A percentile compares a stretch with the other conserved stretches of the same genome.
These are phyloP conservation scores for Phaffia australis DNA, from an alignment of 768 basidiomycete species.

Conservation along the genomic window DNA sequence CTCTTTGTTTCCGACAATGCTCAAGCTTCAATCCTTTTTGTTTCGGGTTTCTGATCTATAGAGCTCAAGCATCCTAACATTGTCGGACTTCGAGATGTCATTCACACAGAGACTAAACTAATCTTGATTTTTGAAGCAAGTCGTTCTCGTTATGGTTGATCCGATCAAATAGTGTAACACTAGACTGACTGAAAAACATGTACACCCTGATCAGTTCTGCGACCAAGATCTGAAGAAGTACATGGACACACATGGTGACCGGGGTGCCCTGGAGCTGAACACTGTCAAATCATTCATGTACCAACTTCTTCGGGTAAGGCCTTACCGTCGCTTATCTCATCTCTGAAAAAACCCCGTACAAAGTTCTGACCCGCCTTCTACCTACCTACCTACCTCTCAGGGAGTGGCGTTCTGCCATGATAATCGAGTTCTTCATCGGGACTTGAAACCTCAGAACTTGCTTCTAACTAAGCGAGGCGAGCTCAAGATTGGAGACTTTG, in stretches of 20 bases:
- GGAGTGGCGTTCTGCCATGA: slow-evolving; percentile 98
- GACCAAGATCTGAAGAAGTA: slow-evolving; percentile 98
- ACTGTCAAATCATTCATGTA: slow-evolving; percentile 95
- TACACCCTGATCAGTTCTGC: slow-evolving; percentile 48
- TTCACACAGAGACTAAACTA: slow-evolving; percentile 95
- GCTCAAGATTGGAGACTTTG: slow-evolving; percentile 94
- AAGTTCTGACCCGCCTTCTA: background rate
- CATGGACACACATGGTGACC: slow-evolving; percentile 96
- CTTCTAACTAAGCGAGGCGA: slow-evolving; percentile 96
- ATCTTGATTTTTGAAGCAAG: slow-evolving; percentile 82
- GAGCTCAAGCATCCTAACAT: slow-evolving; percentile 99
- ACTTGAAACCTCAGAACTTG: slow-evolving; percentile 95
- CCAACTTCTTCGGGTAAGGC: slow-evolving; percentile 53
- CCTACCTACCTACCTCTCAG: slow-evolving; percentile 40
- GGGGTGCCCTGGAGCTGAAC: slow-evolving; percentile 55
- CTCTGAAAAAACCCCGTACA: background rate
- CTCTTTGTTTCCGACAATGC: background rate
- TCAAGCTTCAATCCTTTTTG: background rate
- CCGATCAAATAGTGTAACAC: background rate
- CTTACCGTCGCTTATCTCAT: background rate
- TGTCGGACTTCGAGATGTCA: slow-evolving; percentile 94
- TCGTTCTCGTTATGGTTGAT: background rate
- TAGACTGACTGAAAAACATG: no score
- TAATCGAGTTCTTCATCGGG: slow-evolving; percentile 92
- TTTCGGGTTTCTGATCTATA: slow-evolving; percentile 16